A percentile compares a stretch with the other conserved stretches of the same genome.
Evolutionary conservation across 352 stramenopile species (phyloP).

Genomic region (Hyaloperonospora brassicae): DNA sequence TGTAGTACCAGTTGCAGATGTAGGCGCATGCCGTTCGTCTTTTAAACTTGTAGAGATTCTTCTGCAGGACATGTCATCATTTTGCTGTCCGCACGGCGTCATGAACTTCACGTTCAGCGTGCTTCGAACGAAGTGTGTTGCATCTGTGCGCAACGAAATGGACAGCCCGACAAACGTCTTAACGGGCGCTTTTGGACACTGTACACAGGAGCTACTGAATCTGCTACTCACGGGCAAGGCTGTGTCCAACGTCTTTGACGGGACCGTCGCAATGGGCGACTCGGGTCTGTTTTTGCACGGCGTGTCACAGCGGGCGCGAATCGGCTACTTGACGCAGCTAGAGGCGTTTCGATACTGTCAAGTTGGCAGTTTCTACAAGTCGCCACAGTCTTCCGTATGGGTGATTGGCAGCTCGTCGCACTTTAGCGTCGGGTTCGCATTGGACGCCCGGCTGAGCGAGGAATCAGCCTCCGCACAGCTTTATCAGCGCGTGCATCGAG

Average conservation of each 20-base stretch:
- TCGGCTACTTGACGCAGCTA: slow-evolving; percentile 87
- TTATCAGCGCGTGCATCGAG: slow-evolving; percentile 78
- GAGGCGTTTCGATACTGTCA: slow-evolving; percentile 87
- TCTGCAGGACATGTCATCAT: slow-evolving; percentile 19
- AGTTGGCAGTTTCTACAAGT: slow-evolving; percentile 89
- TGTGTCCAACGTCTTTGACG: slow-evolving; percentile 82
- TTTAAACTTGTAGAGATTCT: slow-evolving; percentile 11
- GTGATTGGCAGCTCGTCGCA: slow-evolving; percentile 86
- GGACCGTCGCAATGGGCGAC: slow-evolving; percentile 64
- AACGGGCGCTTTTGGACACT: slow-evolving; percentile 73
- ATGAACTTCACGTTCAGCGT: slow-evolving; percentile 67
- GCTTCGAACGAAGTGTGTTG: slow-evolving; percentile 47
- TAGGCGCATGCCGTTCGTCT: neutral
- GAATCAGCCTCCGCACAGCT: slow-evolving; percentile 66
- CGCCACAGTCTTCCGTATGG: slow-evolving; percentile 81
- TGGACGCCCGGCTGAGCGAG: slow-evolving; percentile 45
- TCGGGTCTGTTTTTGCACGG: slow-evolving; percentile 64
- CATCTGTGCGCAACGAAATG: slow-evolving; percentile 54
- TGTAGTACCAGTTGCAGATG: neutral
- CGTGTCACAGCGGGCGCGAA: slow-evolving; percentile 32
- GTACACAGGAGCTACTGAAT: slow-evolving; percentile 82
- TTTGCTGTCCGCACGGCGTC: slow-evolving; percentile 40
- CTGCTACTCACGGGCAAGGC: slow-evolving; percentile 71
- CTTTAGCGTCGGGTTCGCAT: slow-evolving; percentile 86
- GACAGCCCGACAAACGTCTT: slow-evolving; percentile 52